Conservation (phyloP, 78 protist genomes). For the Dictyostelium brefeldianum region DNA sequence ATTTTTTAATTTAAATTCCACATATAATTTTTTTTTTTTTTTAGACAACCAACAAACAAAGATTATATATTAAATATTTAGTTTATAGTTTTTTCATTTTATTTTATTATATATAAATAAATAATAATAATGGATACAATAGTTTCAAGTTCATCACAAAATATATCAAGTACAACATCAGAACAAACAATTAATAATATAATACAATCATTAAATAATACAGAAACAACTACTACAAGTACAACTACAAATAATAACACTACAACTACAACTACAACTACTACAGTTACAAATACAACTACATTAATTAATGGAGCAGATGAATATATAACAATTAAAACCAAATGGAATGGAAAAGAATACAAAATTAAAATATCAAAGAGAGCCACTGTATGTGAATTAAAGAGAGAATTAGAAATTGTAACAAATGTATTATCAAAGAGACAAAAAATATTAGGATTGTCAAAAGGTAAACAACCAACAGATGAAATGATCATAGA, state of each 20-base stretch:
- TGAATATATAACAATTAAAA: slow-evolving; percentile 12
- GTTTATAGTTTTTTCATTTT: not conserved
- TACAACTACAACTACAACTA: slow-evolving; percentile 25
- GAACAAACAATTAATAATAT: not conserved
- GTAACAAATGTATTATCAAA: slow-evolving; percentile 64
- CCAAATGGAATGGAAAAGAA: slow-evolving; percentile 80
- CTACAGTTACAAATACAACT: slow-evolving; percentile 11
- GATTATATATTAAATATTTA: too few relatives aligned
- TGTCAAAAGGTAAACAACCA: slow-evolving; percentile 71
- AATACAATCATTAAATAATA: not conserved
- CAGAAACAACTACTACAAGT: not conserved
- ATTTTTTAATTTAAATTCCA: not conserved
- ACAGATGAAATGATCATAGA: slow-evolving; percentile 42
- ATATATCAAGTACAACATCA: not conserved
- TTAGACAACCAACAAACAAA: too few relatives aligned
- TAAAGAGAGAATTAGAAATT: slow-evolving; percentile 58
- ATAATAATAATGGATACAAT: not conserved
- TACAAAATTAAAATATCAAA: not conserved
- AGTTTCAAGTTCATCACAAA: not conserved
- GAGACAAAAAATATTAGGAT: slow-evolving; percentile 77
- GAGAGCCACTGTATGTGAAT: not conserved
- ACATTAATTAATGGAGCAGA: slow-evolving; percentile 14
- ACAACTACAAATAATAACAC: not conserved
- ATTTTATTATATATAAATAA: not conserved
- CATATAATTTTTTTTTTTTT: not conserved